phyloP scores from a whole-genome alignment of 1,139 yeast genomes.

The Yamadazyma triangularis region DNA sequence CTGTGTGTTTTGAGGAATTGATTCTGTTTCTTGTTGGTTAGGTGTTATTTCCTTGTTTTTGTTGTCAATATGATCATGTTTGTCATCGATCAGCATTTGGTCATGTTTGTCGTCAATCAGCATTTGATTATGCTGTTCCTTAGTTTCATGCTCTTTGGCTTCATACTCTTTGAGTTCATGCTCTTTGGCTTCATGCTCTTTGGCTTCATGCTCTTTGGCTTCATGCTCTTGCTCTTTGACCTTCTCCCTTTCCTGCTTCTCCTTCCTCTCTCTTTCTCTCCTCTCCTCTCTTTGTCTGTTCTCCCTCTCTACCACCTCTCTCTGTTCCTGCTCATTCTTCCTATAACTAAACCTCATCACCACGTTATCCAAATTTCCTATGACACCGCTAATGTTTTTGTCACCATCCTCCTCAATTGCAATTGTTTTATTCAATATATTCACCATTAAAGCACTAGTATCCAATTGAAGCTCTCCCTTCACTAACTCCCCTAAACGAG shows the following conservation, averaged over 20 bases:
- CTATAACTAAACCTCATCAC: conserved; percentile 10
- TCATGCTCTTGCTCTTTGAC: too few species aligned
- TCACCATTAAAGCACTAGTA: conserved; percentile 1
- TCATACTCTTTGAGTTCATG: neutral
- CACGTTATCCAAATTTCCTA: conserved; percentile 10
- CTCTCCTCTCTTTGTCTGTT: too few species aligned
- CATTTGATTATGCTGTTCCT: neutral
- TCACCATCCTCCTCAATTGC: conserved; percentile 2
- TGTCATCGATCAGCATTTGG: too few species aligned
- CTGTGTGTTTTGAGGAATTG: neutral
- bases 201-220: too few species aligned
- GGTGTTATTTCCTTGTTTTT: neutral
- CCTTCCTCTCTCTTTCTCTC: conserved; percentile 7
- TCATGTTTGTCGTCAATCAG: too few species aligned
- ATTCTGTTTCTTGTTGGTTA: neutral
- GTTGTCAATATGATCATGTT: too few species aligned
- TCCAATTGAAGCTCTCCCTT: conserved; percentile 2
- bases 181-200: neutral
- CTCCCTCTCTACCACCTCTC: conserved; percentile 9
- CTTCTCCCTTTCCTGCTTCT: neutral
- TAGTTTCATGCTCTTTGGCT: neutral
- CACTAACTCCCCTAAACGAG: conserved; percentile 4
- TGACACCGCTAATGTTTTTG: conserved; percentile 4
- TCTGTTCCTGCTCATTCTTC: conserved; percentile 11
- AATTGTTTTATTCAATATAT: conserved; percentile 7